Conservation (phyloP, 1,284 basidiomycete genomes). For the Heliocybe sulcata region DNA sequence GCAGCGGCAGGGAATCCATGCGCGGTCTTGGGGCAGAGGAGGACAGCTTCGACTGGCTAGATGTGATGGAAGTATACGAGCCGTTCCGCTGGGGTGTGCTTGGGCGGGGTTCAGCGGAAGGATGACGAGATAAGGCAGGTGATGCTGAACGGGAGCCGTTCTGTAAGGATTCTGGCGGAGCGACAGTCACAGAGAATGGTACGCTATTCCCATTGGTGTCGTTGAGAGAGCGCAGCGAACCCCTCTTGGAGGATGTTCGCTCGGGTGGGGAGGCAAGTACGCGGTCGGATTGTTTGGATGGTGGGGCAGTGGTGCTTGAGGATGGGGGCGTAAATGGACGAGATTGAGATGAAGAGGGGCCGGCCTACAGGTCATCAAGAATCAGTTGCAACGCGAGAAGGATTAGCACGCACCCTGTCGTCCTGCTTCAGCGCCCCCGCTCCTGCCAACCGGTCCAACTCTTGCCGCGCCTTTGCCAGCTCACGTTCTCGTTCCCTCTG, state of each 20-base stretch:
- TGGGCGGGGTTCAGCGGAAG: background rate
- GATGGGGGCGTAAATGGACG: background rate
- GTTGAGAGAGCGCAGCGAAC: background rate
- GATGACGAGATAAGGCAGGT: background rate
- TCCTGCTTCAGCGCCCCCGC: background rate
- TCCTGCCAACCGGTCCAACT: slow-evolving; percentile 9
- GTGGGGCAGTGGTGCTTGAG: background rate
- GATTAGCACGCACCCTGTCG: slow-evolving; percentile 2
- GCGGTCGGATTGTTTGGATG: background rate
- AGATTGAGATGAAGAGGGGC: background rate
- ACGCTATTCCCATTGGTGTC: background rate
- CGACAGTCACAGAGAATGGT: background rate
- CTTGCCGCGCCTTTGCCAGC: slow-evolving; percentile 10
- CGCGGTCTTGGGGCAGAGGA: background rate
- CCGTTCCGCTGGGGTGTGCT: background rate
- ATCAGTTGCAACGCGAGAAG: background rate
- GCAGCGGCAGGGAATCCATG: slow-evolving; percentile 10
- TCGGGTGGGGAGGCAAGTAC: background rate
- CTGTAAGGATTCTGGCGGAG: background rate
- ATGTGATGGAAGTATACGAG: background rate
- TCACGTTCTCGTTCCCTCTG: slow-evolving; percentile 50
- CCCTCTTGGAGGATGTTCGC: background rate
- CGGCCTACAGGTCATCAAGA: background rate
- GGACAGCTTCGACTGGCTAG: background rate
- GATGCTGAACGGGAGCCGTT: background rate